A percentile compares a stretch with the other conserved stretches of the same genome.
Evolutionary conservation across 164 flowering plant genomes (phyloP).

Genomic region (Aristolochia contorta): DNA sequence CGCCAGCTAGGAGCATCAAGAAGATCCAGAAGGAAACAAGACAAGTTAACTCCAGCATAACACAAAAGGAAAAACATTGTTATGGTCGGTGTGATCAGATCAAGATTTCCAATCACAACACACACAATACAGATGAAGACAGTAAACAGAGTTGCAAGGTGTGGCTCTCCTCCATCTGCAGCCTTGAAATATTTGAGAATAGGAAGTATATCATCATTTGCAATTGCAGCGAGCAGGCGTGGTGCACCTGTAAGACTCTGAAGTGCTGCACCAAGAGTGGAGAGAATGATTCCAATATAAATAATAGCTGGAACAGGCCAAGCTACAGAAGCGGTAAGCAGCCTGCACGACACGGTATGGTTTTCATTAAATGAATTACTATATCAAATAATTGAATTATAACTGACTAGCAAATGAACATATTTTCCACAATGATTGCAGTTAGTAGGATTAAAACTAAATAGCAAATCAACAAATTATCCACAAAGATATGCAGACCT

Average conservation of each 20-base stretch:
- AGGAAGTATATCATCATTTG: slow-evolving; percentile 97
- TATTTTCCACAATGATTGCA: too few species aligned
- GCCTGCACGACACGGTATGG: slow-evolving; percentile 33
- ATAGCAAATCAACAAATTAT: too few species aligned
- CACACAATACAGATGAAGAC: slow-evolving; percentile 83
- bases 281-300: slow-evolving; percentile 86
- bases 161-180: slow-evolving; percentile 84
- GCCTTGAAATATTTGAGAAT: slow-evolving; percentile 93
- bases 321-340: slow-evolving; percentile 92
- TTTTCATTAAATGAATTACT: background rate
- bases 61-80: slow-evolving; percentile 98
- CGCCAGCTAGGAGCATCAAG: slow-evolving; percentile 99
- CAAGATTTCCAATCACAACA: slow-evolving; percentile 90
- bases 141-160: slow-evolving; percentile 89
- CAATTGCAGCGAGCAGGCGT: slow-evolving; percentile 97
- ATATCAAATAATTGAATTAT: background rate
- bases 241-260: slow-evolving; percentile 98
- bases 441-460: slow-evolving; percentile 8
- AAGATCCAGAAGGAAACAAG: slow-evolving; percentile 98
- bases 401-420: too few species aligned
- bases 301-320: slow-evolving; percentile 91
- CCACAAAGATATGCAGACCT: slow-evolving; percentile 30
- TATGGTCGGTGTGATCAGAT: slow-evolving; percentile 88
- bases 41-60: slow-evolving; percentile 92
- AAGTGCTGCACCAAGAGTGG: slow-evolving; percentile 98